Base-by-base conservation (phyloP, 2,329 filamentous ascomycete species). In the Lecanicillium sp. region DNA sequence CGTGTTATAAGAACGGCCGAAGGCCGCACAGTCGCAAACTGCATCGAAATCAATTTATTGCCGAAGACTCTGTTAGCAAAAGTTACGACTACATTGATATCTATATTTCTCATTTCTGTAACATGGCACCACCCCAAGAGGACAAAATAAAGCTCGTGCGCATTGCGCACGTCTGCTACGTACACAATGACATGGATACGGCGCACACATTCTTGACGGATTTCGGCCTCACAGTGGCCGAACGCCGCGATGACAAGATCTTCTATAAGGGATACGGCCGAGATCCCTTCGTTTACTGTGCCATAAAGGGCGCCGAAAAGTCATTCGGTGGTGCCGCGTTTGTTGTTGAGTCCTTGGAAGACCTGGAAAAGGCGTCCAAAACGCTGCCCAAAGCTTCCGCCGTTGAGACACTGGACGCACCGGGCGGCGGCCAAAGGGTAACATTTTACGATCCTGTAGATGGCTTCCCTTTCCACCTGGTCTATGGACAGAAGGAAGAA, bases 201-300 rank as follows among this genome's bases (percentile, higher is more conserved):
- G 65, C 65, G 5, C 53, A 55, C 37, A 39, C 55, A 19, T 73
- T 72, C 50, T 52, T 67, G n/a, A 44, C 57, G 4, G 68, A 72
- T 54, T 73, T 73, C 46, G 69, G 69, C 43, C 68, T 72, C 51
- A 53, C 49, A 29, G 59, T 65, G 46, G 51, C 54, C 9, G 58
- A 60, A 43, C 54, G 52, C 37, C 47, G 54, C 3, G 64, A 60
- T 19, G 58, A 67, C 33, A 65, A 59, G 40, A 70, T 73, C 22
- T 82, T 74, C 61, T 79, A 71, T 54, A 69, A 74, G 29, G 78
- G 78, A 14, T 81, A 79, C 49, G 76, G 78, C 12, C 59, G 58
- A 6, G 76, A 81, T 47, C 74, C 75, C 11, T 80, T 76, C 52
- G 60, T 79, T 3, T 65, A 80, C 32, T 77, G 73, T 46, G 68